phyloP scores from a whole-genome alignment of 2,329 filamentous ascomycete species.

The Mariannaea sp. region DNA sequence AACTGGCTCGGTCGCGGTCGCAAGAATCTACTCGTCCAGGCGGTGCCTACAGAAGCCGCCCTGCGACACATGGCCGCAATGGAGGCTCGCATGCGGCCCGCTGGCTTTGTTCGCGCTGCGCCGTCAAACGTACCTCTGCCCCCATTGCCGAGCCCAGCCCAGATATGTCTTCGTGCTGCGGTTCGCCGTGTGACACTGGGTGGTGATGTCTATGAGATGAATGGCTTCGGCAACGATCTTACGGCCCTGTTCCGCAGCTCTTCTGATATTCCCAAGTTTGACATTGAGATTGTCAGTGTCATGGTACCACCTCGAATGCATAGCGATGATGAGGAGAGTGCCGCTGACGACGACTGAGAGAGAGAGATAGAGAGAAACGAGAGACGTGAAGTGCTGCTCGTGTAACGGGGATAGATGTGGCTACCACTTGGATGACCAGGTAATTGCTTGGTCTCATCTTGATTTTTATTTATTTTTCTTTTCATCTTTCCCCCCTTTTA shows the following conservation, averaged over 20 bases:
- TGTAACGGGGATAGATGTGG: not conserved
- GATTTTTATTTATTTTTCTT: no score
- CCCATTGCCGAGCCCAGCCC: conserved; percentile 3
- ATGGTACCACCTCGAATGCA: not conserved
- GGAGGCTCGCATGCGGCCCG: conserved; percentile 28
- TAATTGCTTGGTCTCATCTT: not conserved
- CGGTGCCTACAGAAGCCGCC: conserved; percentile 43
- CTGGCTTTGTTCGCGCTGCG: conserved; percentile 16
- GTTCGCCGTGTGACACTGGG: conserved; percentile 33
- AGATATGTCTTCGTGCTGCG: conserved; percentile 13
- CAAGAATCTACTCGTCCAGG: conserved; percentile 39
- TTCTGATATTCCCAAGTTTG: conserved; percentile 32
- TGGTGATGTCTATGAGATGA: conserved; percentile 32
- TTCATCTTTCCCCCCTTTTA: no score
- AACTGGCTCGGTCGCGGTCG: conserved; percentile 37
- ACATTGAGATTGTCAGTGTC: conserved; percentile 22
- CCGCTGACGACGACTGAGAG: not conserved
- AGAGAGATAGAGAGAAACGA: no score
- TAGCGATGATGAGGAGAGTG: conserved; percentile 1
- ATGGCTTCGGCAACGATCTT: conserved; percentile 37
- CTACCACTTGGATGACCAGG: not conserved
- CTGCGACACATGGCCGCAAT: conserved; percentile 28
- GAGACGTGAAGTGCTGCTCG: no score
- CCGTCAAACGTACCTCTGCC: conserved; percentile 1
- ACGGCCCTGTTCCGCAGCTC: conserved; percentile 27